Conservation (phyloP, 306 rosid species). For the Elaeagnus macrophylla region DNA sequence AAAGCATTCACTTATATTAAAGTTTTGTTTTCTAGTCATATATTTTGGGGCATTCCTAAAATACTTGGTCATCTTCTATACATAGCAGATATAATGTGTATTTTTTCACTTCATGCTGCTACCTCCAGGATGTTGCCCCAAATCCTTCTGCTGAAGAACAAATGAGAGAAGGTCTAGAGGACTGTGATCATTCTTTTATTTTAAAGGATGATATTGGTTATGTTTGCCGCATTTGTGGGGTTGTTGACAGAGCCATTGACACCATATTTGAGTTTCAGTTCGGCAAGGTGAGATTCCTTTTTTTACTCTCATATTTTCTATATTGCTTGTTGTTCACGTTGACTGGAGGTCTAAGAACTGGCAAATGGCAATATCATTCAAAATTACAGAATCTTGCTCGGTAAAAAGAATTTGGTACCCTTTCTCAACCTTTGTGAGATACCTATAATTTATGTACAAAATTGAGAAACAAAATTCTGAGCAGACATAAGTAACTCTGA, state of each 20-base stretch:
- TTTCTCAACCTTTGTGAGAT: no score
- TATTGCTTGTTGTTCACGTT: not conserved
- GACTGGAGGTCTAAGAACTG: no score
- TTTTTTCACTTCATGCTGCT: conserved; percentile 1
- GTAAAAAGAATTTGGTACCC: no score
- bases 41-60: not conserved
- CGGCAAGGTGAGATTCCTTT: conserved; percentile 32
- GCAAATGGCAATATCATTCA: no score
- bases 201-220: conserved; percentile 87
- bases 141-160: conserved; percentile 39
- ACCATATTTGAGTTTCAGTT: conserved; percentile 84
- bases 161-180: conserved; percentile 26
- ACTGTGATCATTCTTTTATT: conserved; percentile 83
- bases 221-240: conserved; percentile 88
- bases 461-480: no score
- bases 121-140: conserved; percentile 42
- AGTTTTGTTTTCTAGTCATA: not conserved
- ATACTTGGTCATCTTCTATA: not conserved
- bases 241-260: conserved; percentile 64
- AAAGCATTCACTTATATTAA: not conserved
- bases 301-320: not conserved
- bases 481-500: no score
- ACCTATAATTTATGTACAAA: no score
- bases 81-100: not conserved
- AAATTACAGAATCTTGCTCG: no score